Conservation (phyloP, 371 early-diverging fungal species). For the Mucor racemosus region DNA sequence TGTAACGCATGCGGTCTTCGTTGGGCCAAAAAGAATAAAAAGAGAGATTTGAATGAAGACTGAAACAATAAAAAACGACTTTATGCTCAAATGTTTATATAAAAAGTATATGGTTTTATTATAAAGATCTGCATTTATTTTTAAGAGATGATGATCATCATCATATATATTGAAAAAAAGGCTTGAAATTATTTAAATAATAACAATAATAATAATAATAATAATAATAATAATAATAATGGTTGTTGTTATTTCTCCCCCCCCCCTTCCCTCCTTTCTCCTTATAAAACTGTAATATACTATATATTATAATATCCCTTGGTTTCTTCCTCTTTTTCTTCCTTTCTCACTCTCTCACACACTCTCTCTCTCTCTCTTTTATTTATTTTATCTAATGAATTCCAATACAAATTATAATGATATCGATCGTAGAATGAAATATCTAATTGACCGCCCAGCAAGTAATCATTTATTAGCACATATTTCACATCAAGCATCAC, state of each 20-base stretch:
- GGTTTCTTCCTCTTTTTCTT: background rate
- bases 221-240: background rate
- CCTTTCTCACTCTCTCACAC: constrained; percentile 6
- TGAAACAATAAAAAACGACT: constrained; percentile 9
- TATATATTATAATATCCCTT: background rate
- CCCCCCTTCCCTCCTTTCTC: constrained; percentile 10
- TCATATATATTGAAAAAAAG: constrained; percentile 4
- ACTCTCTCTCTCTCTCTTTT: constrained; percentile 5
- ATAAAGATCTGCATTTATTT: background rate
- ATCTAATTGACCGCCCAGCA: constrained; percentile 30
- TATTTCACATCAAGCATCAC: constrained; percentile 30
- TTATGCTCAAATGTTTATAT: too few relatives aligned
- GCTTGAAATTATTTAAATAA: constrained; percentile 1
- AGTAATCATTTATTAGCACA: constrained; percentile 26
- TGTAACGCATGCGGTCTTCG: constrained; percentile 60
- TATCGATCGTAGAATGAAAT: constrained; percentile 19
- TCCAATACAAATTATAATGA: constrained; percentile 2
- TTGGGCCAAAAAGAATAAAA: constrained; percentile 44
- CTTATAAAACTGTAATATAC: background rate
- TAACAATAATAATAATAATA: background rate
- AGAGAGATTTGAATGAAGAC: constrained; percentile 33
- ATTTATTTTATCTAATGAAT: background rate
- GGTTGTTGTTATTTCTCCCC: background rate
- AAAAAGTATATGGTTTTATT: background rate
- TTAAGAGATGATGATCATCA: background rate